Conservation (phyloP, 2,329 filamentous ascomycete genomes). For the Fusarium drepaniforme region DNA sequence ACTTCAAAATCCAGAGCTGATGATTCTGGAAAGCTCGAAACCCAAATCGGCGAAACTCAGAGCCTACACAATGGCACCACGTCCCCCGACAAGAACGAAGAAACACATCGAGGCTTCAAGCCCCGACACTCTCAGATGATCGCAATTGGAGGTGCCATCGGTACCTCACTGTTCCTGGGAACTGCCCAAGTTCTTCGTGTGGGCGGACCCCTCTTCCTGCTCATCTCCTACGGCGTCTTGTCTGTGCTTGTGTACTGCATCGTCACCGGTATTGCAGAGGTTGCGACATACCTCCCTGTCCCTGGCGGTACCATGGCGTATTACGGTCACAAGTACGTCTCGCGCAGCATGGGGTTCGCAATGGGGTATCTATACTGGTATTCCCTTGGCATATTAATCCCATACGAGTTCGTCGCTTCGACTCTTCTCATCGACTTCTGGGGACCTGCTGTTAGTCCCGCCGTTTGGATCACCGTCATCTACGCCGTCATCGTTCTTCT, state of each 20-base stretch:
- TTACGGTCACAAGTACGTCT: constrained; percentile 44
- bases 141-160: constrained; percentile 14
- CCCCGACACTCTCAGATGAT: neutral
- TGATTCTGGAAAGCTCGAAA: neutral
- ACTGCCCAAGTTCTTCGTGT: neutral
- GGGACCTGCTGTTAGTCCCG: neutral
- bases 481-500: neutral
- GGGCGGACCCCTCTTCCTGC: neutral
- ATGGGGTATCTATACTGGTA: constrained; percentile 60
- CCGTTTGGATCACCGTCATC: neutral
- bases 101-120: neutral
- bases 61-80: neutral
- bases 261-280: constrained; percentile 32
- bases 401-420: neutral
- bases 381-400: neutral
- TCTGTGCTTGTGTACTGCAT: neutral
- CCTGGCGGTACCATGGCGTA: constrained; percentile 37
- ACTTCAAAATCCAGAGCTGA: neutral
- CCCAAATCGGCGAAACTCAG: neutral
- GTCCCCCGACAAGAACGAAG: neutral
- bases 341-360: constrained; percentile 50
- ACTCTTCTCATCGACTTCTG: neutral
- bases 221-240: neutral
- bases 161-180: constrained; percentile 20
- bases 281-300: constrained; percentile 44